A percentile compares a stretch with the other conserved stretches of the same genome.
These are phyloP conservation scores for Blakeslea trispora DNA, from an alignment of 371 early-diverging fungal genomes.

Conservation along the genomic window DNA sequence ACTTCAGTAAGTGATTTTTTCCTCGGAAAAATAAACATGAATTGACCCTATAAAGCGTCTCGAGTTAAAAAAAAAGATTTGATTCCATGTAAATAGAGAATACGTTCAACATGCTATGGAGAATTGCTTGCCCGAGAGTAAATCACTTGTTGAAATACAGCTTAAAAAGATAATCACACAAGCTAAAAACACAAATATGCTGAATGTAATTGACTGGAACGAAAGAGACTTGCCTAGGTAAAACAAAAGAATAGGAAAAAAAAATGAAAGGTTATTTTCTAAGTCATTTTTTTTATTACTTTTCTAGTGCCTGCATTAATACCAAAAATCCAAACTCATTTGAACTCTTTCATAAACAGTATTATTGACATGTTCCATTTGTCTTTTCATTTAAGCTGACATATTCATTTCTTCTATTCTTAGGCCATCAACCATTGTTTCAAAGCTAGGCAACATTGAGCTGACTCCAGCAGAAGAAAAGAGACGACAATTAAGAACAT, in stretches of 20 bases:
- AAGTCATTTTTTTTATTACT: not conserved
- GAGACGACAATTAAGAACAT: conserved; percentile 21
- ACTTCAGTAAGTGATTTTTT: not conserved
- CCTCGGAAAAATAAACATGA: not conserved
- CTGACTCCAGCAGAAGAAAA: conserved; percentile 18
- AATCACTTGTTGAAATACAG: conserved; percentile 45
- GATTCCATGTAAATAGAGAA: conserved; percentile 28
- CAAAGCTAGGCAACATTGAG: conserved; percentile 19
- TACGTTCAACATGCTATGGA: conserved; percentile 55
- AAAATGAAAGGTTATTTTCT: not conserved
- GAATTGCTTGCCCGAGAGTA: conserved; percentile 38
- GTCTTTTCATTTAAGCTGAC: not conserved
- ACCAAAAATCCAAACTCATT: conserved; percentile 17
- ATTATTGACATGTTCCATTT: not conserved
- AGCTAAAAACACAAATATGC: conserved; percentile 32
- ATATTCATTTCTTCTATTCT: not conserved
- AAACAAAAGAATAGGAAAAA: not conserved
- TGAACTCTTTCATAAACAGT: conserved; percentile 1
- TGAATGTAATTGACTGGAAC: conserved; percentile 82
- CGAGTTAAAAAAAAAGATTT: not conserved
- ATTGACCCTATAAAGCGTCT: not conserved
- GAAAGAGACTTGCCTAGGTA: conserved; percentile 50
- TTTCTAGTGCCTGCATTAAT: conserved; percentile 15
- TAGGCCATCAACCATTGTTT: conserved; percentile 3
- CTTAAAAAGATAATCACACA: conserved; percentile 45